Evolutionary conservation across 108 stramenopile species (phyloP).

Genomic region (Aurantiochytrium sp.): DNA sequence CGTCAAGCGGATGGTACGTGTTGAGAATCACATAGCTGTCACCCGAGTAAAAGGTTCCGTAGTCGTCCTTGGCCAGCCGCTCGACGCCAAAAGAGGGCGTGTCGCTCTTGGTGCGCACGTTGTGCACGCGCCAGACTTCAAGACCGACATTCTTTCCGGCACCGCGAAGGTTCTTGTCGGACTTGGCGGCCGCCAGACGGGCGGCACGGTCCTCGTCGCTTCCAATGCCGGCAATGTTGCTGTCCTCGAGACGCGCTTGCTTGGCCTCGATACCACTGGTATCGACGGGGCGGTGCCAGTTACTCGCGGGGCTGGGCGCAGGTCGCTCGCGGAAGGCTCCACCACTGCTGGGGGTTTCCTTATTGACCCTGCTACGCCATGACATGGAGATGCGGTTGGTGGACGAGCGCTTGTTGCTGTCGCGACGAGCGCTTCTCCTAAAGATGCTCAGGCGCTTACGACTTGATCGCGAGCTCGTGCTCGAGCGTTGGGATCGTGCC

Average conservation of each 20-base stretch:
- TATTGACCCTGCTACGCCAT: too few species aligned
- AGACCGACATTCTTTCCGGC: background rate
- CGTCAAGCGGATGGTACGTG: slow-evolving; percentile 34
- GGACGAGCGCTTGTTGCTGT: background rate
- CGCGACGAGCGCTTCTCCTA: background rate
- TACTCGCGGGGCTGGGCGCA: background rate
- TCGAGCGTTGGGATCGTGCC: too few species aligned
- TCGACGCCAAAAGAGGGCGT: slow-evolving; percentile 39
- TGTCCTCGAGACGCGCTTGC: background rate
- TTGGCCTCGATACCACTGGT: background rate
- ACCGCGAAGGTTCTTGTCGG: background rate
- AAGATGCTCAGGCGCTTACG: background rate
- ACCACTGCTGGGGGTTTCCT: background rate
- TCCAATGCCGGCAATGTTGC: slow-evolving; percentile 1
- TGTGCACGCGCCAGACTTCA: background rate
- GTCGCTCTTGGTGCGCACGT: slow-evolving; percentile 3
- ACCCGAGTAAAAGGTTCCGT: slow-evolving; percentile 71
- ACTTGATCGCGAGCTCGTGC: background rate
- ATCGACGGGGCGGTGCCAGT: background rate
- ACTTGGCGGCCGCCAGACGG: background rate
- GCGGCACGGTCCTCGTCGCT: background rate
- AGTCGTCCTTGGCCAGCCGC: slow-evolving; percentile 58
- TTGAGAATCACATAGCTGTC: slow-evolving; percentile 74
- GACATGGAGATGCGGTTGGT: too few species aligned
- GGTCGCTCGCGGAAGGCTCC: background rate